Base-by-base conservation (phyloP, 2,329 filamentous ascomycete genomes). In the Nannizziopsis barbatae region DNA sequence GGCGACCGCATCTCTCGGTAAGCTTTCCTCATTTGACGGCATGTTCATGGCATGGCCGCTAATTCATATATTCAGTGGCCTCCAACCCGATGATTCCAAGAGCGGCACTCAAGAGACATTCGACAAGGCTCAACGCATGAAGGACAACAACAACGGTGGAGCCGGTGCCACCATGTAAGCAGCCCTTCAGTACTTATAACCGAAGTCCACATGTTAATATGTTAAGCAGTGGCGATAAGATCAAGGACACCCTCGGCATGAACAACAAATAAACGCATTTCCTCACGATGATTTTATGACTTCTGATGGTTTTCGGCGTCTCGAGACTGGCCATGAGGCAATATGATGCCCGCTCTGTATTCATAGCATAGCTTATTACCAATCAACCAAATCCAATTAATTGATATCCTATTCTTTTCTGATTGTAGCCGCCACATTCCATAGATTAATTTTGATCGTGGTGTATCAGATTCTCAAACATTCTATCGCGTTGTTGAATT, bases 391-490 rank as follows among this genome's bases (percentile, higher is more conserved):
- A 32, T 47, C 15, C 15, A 27, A n/a, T 35, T 30, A 18, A 43
- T 42, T 18, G 32, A 20, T 27, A 2, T 20, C 17, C n/a, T 38
- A n/a, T 44, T 12, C 12, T 20, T 14, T 45, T 40, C n/a, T 9
- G 2, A 15, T 5, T 14, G 27, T 22, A 41, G 11, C 20, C 10
- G n/a, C 3, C 2, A 41, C 20, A 9, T 3, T 20, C 37, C n/a
- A 17, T 40, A 5, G 17, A 42, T 49, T 15, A 44, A 22, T 20
- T 9, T 20, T 14, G 20, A 9, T 37, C 31, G 37, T 40, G 31
- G 38, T 80, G 78, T 2, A 86, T 79, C 41, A 92, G 62, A 1
- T 74, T 76, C 60, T 90, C 86, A 61, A 94, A 93, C 47, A 86
- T 71, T 27, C 69, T 73, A 62, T 95, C 86, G 47, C 88, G 75